Conservation (phyloP, 1,284 basidiomycete genomes). For the Cutaneotrichosporon sp. region DNA sequence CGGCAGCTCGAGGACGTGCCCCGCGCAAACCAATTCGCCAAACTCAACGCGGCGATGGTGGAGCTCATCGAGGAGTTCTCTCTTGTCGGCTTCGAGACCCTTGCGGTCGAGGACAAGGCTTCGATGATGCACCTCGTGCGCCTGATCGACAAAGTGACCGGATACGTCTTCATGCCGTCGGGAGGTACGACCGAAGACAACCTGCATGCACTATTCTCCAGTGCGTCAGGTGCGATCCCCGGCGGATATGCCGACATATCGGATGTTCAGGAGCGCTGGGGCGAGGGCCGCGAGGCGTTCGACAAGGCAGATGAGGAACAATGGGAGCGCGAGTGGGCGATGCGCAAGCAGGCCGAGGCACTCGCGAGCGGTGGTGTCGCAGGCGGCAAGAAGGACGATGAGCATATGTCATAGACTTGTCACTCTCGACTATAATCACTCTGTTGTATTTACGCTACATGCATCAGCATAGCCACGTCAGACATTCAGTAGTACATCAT, state of each 20-base stretch:
- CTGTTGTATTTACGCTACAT: constrained; percentile 2
- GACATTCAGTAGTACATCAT: neutral
- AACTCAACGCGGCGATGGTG: constrained; percentile 84
- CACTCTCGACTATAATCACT: neutral
- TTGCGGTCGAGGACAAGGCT: constrained; percentile 92
- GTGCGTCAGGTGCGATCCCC: constrained; percentile 62
- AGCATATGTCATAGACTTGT: constrained; percentile 5
- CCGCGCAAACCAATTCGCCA: constrained; percentile 66
- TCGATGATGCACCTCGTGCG: constrained; percentile 85
- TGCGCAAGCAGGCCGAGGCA: constrained; percentile 24
- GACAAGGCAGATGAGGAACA: constrained; percentile 68
- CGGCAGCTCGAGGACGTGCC: constrained; percentile 64
- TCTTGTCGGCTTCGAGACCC: constrained; percentile 94
- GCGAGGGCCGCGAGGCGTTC: constrained; percentile 72
- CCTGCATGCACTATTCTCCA: constrained; percentile 64
- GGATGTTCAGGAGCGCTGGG: constrained; percentile 86
- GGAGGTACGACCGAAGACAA: constrained; percentile 61
- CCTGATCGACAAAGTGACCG: constrained; percentile 81
- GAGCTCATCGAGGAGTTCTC: constrained; percentile 90
- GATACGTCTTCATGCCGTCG: constrained; percentile 74
- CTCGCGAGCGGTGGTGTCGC: neutral
- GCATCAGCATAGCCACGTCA: neutral
- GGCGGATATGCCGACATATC: constrained; percentile 62
- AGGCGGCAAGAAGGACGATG: neutral
- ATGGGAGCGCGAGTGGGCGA: constrained; percentile 53